Evolutionary conservation across 371 early-diverging fungal genomes (phyloP), one percentile per base, ranked within the genome.

Genomic region (Gilbertella persicaria): DNA sequence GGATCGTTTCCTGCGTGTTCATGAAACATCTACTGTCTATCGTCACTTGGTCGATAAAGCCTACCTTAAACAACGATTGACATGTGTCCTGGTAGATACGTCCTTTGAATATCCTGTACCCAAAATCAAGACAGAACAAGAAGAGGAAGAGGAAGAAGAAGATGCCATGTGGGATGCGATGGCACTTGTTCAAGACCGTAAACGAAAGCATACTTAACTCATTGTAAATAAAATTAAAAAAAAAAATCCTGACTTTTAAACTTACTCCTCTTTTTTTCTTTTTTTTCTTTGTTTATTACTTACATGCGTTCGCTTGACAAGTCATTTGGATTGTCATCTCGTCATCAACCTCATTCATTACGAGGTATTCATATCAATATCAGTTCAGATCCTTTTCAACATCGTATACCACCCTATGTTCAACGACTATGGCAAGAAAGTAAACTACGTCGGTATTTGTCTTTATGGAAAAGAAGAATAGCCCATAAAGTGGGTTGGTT

Each of bases 61-160:
- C 6, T 95, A 93, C 54, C 62, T 93, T 44, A 95, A 93, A 71
- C 93, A 93, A 62, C 72, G 90, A 7, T 71, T 93, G 49, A 85
- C 86, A 3, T 67, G 79, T 20, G 58, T 95, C 0, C 53, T 89
- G 24, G 84, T 87, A 50, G 92, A 91, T 50, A 67, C 69, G 41
- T 56, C 50, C 2, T 70, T 57, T 44, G 78, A 84, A 49, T 71
- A 63, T 16, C 64, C 63, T 51, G 69, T 73, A 24, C 45, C 71
- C 48, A 55, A 67, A 49, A 43, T 59, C 50, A 51, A 64, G 41
- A 25, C 58, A 29, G 43, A 66, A 13, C 64, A 67, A n/a, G 73
- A 66, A 2, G 65, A 71, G 9, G 78, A 76, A 6, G 69, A 69
- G 16, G 76, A 80, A 20, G 71, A 71, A 14, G 79, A 78, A 4